Evolutionary conservation across 1,139 yeast species (phyloP), one percentile per base, ranked within the genome.

Genomic region (Entelexis paramagnoliae): DNA sequence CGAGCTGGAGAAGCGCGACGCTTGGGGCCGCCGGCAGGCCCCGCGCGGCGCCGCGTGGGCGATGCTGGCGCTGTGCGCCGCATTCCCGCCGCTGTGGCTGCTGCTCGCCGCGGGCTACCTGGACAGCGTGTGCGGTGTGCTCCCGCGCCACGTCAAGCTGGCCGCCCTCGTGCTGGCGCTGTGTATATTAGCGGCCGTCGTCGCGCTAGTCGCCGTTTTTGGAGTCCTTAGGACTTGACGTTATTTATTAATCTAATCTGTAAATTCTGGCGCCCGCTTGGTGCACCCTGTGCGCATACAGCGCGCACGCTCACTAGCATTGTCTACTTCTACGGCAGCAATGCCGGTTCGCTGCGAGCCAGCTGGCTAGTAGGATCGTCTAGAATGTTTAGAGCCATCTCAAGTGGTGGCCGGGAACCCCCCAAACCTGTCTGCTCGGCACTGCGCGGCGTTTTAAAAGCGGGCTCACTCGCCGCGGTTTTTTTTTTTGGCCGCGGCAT

Each of bases 21-120:
- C 19, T 5, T 60, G 59, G 58, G 62, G 62, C 14, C 57, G 60
- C 10, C 22, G 34, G 9, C 33, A 36, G 34, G 54, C 58, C 32
- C 16, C 59, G 4, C 38, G 47, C 10, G 58, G 62, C 13, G 51
- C 64, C 20, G 57, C 58, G 0, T 16, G 48, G 26, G 19, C 50
- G 14, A 11, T 49, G 4, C 45, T 56, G 9, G 4, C 46, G 5
- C 50, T 52, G 11, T 66, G 64, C 46, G 20, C 58, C 1, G 35
- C 62, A n/a, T 67, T 69, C 55, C 73, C 72, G 4, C 73, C 72
- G 14, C 50, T 64, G 28, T 68, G 70, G 70, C 52, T 69, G 42
- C 62, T 69, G 11, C 55, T 69, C 49, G 70, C 66, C 7, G 55
- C 61, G 2, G 72, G 73, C 9, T 63, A 59, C 51, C 59, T 68